Base-by-base conservation (phyloP, 306 rosid genomes). In the Morella rubra region DNA sequence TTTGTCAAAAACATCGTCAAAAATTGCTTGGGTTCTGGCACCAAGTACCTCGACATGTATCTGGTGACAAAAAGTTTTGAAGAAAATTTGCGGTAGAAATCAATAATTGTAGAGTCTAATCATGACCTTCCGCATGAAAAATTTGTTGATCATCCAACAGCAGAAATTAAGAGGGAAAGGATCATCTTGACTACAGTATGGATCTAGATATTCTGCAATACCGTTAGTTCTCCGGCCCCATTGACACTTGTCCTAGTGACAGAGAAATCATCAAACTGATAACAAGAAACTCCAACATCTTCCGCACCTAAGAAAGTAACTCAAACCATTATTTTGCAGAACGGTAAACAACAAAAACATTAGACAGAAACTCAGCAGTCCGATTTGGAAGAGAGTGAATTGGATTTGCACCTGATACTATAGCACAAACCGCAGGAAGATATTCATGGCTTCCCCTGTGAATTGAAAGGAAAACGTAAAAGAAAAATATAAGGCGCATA, bases 41-140 rank as follows among this genome's bases (percentile, higher is more conserved):
- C 95, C 96, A 58, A 84, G 86, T 7, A 85, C 96, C 81, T 90
- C 94, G 74, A 90, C 53, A 73, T 86, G 81, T 73, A 91, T 75
- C 97, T 94, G 91, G 46, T 50, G 50, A 73, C 46, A 79, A 66
- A 77, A 50, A 64, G 54, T 58, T 62, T 37, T 19, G 19, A 60
- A 58, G 40, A 56, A 44, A 40, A 68, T 27, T 27, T 46, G 74
- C 9, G 4, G 19, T 24, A 6, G 27, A 62, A 84, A 78, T 44
- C 68, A 14, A 79, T 42, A 65, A 41, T 42, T 15, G 45, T 18
- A 41, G n/a, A 18, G 27, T 8, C 50, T 65, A 65, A 4, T 65
- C 7, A 65, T 42, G 20, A 40, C 41, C 49, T 7, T 61, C 32
- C 37, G 44, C 44, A 22, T 13, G 5, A 1, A 5, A 32, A 61